These are phyloP conservation scores for Acanthochlamys bracteata DNA, from an alignment of 106 monocot species.

Conservation along the genomic window DNA sequence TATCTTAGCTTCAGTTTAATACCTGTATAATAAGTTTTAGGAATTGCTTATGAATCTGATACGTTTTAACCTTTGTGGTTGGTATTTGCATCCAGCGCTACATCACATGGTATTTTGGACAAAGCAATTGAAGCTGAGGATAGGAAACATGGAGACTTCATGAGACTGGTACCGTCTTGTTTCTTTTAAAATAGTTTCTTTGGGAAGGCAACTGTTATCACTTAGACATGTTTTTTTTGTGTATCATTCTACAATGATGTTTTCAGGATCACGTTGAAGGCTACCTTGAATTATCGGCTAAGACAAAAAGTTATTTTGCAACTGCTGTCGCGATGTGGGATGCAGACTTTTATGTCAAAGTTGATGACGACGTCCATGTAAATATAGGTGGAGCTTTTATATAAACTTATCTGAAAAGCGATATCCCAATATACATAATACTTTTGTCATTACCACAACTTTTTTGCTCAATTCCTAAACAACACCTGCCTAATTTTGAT, in stretches of 20 bases:
- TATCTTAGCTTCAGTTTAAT: too few species aligned
- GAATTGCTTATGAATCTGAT: background rate
- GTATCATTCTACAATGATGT: background rate
- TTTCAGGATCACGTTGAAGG: constrained; percentile 95
- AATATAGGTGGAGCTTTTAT: too few species aligned
- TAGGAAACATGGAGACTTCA: constrained; percentile 83
- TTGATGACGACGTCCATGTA: constrained; percentile 98
- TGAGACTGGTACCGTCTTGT: constrained; percentile 32
- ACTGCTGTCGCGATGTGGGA: constrained; percentile 90
- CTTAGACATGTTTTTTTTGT: too few species aligned
- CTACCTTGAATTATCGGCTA: constrained; percentile 90
- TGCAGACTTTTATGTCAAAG: constrained; percentile 93
- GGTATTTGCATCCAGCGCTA: constrained; percentile 38
- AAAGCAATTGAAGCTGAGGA: constrained; percentile 91
- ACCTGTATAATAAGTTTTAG: too few species aligned
- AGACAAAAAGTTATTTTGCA: constrained; percentile 85
- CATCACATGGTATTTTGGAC: constrained; percentile 83
- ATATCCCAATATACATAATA: too few species aligned
- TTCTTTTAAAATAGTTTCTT: too few species aligned
- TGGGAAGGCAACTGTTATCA: too few species aligned
- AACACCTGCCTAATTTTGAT: too few species aligned
- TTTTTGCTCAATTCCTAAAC: too few species aligned
- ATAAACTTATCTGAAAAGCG: too few species aligned
- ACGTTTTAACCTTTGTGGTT: constrained; percentile 4
- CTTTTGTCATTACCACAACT: too few species aligned